Conservation (phyloP, 495 filamentous ascomycete species). For the Pyrenula aspistea region DNA sequence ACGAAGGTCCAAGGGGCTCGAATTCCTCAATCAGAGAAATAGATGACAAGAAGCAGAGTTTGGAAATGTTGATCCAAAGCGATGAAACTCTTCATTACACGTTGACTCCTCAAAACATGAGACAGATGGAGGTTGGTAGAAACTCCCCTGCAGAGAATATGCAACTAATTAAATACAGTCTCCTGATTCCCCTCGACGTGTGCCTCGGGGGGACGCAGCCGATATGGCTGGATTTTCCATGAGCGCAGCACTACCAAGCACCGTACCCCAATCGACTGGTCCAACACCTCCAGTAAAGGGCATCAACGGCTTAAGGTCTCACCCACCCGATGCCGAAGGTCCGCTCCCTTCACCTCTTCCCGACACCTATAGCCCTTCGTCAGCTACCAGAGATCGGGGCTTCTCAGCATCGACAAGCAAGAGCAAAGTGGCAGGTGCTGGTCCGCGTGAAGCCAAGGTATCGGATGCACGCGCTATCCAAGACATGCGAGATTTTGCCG, state of each 20-base stretch:
- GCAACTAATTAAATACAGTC: slow-evolving; percentile 15
- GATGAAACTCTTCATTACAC: slow-evolving; percentile 90
- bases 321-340: slow-evolving; percentile 1
- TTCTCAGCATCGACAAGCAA: background rate
- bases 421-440: background rate
- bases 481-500: slow-evolving; percentile 65
- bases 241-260: slow-evolving; percentile 18
- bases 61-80: slow-evolving; percentile 84
- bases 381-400: background rate
- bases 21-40: background rate
- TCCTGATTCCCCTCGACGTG: slow-evolving; percentile 27
- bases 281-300: slow-evolving; percentile 2
- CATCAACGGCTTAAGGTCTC: slow-evolving; percentile 14
- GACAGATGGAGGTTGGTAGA: slow-evolving; percentile 63
- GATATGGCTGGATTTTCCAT: slow-evolving; percentile 27
- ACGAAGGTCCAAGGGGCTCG: background rate
- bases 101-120: slow-evolving; percentile 78
- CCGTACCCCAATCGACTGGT: slow-evolving; percentile 11
- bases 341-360: background rate
- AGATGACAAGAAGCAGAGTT: slow-evolving; percentile 40
- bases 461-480: slow-evolving; percentile 9
- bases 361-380: background rate
- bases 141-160: background rate
- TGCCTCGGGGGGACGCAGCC: slow-evolving; percentile 17
- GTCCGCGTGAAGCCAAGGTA: background rate